These are phyloP conservation scores for Boletus vermiculosoides DNA, from an alignment of 768 basidiomycete genomes.

Conservation along the genomic window DNA sequence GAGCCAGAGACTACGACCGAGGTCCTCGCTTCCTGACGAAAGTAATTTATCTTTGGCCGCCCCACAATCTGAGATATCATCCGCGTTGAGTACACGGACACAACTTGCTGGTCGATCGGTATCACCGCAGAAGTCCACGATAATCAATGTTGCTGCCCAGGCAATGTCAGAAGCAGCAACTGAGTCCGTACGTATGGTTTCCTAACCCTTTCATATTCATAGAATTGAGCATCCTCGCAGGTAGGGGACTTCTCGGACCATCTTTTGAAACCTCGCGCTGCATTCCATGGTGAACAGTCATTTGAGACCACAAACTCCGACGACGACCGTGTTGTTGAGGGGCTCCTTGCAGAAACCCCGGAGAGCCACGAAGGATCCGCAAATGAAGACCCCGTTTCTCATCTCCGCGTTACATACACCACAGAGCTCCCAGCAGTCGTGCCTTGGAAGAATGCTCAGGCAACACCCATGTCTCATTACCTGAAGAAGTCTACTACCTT, in stretches of 20 bases:
- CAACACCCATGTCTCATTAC: conserved; percentile 37
- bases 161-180: conserved; percentile 26
- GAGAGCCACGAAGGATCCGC: conserved; percentile 29
- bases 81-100: conserved; percentile 32
- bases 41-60: conserved; percentile 29
- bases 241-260: conserved; percentile 27
- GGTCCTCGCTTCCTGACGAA: conserved; percentile 29
- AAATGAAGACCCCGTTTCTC: conserved; percentile 35
- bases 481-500: conserved; percentile 42
- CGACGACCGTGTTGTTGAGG: conserved; percentile 35
- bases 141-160: conserved; percentile 21
- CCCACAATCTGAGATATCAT: conserved; percentile 28
- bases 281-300: conserved; percentile 32
- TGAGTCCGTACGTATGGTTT: conserved; percentile 33
- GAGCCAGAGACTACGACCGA: conserved; percentile 36
- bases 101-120: conserved; percentile 33
- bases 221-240: conserved; percentile 29
- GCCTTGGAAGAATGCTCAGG: conserved; percentile 35
- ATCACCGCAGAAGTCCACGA: conserved; percentile 32
- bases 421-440: conserved; percentile 33
- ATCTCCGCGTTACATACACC: conserved; percentile 38
- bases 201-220: conserved; percentile 29
- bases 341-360: conserved; percentile 33
- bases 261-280: conserved; percentile 27
- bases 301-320: conserved; percentile 37